These are phyloP conservation scores for Collariella sp. DNA, from an alignment of 495 filamentous ascomycete genomes.

Conservation along the genomic window DNA sequence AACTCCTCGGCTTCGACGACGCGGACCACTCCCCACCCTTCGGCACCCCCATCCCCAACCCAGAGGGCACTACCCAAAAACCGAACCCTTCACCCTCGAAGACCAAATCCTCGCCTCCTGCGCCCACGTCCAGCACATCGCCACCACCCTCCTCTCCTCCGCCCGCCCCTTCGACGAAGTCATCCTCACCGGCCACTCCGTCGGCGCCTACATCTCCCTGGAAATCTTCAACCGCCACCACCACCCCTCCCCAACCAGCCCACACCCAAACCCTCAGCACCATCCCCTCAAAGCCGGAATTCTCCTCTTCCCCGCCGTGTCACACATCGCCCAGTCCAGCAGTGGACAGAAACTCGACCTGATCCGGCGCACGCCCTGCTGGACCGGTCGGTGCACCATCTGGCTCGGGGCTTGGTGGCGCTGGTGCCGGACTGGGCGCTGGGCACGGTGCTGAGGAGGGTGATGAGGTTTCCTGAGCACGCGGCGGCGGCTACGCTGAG, in stretches of 20 bases:
- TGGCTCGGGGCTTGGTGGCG: constrained; percentile 42
- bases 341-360: constrained; percentile 50
- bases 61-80: too few species aligned
- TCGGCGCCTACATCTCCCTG: constrained; percentile 69
- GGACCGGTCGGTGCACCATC: constrained; percentile 41
- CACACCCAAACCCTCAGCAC: background rate
- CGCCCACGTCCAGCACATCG: constrained; percentile 26
- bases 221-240: constrained; percentile 52
- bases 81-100: constrained; percentile 45
- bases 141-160: background rate
- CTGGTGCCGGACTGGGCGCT: constrained; percentile 40
- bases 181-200: constrained; percentile 75
- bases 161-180: constrained; percentile 41
- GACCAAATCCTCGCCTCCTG: constrained; percentile 52
- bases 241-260: background rate
- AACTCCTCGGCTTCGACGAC: constrained; percentile 65
- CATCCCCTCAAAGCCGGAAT: constrained; percentile 43
- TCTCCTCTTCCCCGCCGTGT: constrained; percentile 69
- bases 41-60: constrained; percentile 4
- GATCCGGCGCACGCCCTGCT: constrained; percentile 48
- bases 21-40: constrained; percentile 35
- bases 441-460: constrained; percentile 31
- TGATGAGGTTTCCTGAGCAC: constrained; percentile 48
- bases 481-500: constrained; percentile 51
- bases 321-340: constrained; percentile 60